These are phyloP conservation scores for Acanthamoeba culbertsoni DNA, from an alignment of 208 protist species.

Conservation along the genomic window DNA sequence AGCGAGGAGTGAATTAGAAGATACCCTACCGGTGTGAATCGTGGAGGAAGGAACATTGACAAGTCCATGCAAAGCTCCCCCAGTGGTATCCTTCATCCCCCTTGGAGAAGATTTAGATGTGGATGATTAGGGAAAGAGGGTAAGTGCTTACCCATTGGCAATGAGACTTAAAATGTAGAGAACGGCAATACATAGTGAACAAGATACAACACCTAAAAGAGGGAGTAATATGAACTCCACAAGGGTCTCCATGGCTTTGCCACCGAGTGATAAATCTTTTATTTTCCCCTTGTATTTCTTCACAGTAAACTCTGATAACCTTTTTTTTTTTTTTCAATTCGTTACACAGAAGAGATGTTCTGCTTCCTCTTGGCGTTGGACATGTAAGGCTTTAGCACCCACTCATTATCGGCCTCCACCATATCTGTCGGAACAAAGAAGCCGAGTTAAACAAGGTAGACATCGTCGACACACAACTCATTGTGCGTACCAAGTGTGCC, in stretches of 20 bases:
- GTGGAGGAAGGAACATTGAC: constrained; percentile 34
- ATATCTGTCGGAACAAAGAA: constrained; percentile 81
- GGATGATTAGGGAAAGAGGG: neutral
- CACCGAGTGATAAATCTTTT: too few species aligned
- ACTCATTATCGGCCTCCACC: constrained; percentile 97
- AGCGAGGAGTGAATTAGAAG: neutral
- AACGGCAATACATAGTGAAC: neutral
- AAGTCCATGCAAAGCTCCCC: neutral
- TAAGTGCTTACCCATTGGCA: neutral
- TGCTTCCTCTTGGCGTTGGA: constrained; percentile 94
- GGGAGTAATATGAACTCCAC: neutral
- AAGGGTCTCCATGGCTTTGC: neutral
- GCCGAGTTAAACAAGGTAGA: neutral
- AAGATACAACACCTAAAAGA: neutral
- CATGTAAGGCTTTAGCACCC: constrained; percentile 97
- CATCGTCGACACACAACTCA: too few species aligned
- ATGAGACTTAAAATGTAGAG: neutral
- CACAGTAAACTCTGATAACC: too few species aligned
- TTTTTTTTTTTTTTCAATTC: neutral
- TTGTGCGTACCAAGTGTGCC: constrained; percentile 81
- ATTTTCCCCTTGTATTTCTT: too few species aligned
- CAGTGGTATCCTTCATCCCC: neutral
- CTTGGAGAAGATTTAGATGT: neutral
- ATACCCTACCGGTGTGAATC: neutral
- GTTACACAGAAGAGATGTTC: constrained; percentile 12